A percentile compares a stretch with the other conserved stretches of the same genome.
phyloP scores from a whole-genome alignment of 2,329 filamentous ascomycete genomes.

The Didymella arachidicola region DNA sequence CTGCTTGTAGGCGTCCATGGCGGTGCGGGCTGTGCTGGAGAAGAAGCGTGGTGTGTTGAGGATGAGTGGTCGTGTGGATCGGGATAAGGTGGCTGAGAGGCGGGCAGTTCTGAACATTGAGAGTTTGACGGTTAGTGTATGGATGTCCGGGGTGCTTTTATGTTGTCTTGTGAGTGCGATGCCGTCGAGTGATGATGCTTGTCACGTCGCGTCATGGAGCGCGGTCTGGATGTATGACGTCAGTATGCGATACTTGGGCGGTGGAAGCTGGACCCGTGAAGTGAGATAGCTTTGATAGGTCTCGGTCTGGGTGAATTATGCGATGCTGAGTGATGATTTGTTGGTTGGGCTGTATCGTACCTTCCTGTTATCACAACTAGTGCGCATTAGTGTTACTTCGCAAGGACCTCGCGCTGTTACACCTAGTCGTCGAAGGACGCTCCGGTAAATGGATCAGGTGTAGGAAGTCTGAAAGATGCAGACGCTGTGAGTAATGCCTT shows the following conservation, averaged over 20 bases:
- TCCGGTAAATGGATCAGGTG: constrained; percentile 9
- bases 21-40: constrained; percentile 14
- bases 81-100: constrained; percentile 5
- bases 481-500: constrained; percentile 23
- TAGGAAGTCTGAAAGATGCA: constrained; percentile 18
- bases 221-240: constrained; percentile 18
- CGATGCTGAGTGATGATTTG: constrained; percentile 4
- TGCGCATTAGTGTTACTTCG: constrained; percentile 1
- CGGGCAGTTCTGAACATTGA: constrained; percentile 16
- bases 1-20: constrained; percentile 37
- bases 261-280: neutral
- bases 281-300: neutral
- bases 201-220: constrained; percentile 10
- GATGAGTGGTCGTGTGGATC: constrained; percentile 5
- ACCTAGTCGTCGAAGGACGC: neutral
- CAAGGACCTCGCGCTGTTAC: constrained; percentile 2
- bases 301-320: constrained; percentile 1
- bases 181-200: neutral
- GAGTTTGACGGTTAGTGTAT: neutral
- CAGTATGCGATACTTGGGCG: constrained; percentile 8
- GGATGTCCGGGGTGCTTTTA: neutral
- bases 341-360: constrained; percentile 1
- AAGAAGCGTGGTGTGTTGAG: neutral
- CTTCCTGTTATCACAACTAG: constrained; percentile 21
- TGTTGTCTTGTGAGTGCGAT: constrained; percentile 1